These are phyloP conservation scores for Leptodermis oblonga DNA, from an alignment of 257 asterid species.

Conservation along the genomic window DNA sequence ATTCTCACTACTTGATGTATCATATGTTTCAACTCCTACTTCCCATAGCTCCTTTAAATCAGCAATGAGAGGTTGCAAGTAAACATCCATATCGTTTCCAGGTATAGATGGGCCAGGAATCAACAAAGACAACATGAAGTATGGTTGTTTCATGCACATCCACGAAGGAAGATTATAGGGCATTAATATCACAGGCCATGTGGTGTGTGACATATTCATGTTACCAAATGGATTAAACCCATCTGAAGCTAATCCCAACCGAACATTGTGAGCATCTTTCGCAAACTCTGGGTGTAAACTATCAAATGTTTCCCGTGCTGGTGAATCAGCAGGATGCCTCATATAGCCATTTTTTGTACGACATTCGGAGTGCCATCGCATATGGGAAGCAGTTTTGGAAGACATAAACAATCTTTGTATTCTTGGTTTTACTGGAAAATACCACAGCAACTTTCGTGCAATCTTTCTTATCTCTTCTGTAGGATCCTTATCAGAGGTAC, in stretches of 20 bases:
- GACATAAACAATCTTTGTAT: neutral
- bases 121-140: too few relatives aligned
- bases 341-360: neutral
- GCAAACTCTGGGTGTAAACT: neutral
- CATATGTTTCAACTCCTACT: neutral
- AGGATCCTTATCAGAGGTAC: neutral
- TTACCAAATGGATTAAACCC: neutral
- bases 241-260: constrained; percentile 1
- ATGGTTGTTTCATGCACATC: neutral
- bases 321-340: neutral
- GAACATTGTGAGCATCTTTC: neutral
- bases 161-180: neutral
- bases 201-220: neutral
- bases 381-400: neutral
- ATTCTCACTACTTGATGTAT: neutral
- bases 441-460: neutral
- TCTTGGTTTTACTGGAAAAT: neutral
- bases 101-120: neutral
- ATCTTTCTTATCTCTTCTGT: neutral
- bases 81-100: neutral
- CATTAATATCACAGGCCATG: neutral
- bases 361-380: neutral
- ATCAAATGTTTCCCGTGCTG: neutral
- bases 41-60: neutral
- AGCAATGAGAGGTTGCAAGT: neutral